phyloP scores from a whole-genome alignment of 257 asterid species.

The Solanum lycopersicoides region DNA sequence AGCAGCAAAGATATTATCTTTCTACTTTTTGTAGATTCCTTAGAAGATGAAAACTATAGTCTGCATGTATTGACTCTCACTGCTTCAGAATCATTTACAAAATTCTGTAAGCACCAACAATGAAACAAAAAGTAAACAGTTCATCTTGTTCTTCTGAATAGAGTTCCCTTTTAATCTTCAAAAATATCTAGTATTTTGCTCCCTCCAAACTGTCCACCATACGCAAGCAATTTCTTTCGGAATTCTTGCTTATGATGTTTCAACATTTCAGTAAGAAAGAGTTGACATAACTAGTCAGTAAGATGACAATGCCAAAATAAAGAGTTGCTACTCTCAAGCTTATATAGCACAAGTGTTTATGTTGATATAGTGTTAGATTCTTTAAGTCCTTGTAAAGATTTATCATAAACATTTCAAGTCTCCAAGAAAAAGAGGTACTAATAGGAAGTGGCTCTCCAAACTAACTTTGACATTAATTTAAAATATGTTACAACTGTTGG shows the following conservation, averaged over 20 bases:
- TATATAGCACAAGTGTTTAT: neutral
- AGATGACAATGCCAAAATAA: neutral
- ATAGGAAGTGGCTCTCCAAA: neutral
- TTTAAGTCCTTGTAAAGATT: neutral
- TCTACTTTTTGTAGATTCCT: neutral
- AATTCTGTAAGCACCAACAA: no score
- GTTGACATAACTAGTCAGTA: neutral
- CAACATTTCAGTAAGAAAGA: neutral
- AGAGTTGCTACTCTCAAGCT: neutral
- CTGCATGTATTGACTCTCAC: neutral
- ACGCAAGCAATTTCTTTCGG: no score
- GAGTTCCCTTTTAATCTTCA: no score
- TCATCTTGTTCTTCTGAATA: no score
- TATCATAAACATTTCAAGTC: neutral
- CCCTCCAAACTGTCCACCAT: no score
- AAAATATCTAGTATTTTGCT: no score
- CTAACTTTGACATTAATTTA: slow-evolving; percentile 5
- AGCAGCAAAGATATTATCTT: neutral
- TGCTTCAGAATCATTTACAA: no score
- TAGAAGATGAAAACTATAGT: neutral
- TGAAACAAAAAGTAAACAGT: no score
- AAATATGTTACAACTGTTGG: slow-evolving; percentile 1
- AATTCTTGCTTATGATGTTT: no score
- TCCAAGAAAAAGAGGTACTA: slow-evolving; percentile 4
- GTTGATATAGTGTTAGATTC: neutral